Evolutionary conservation across 441 rosid species (phyloP), one percentile per base, ranked within the genome.

Genomic region (Brassica balearica): DNA sequence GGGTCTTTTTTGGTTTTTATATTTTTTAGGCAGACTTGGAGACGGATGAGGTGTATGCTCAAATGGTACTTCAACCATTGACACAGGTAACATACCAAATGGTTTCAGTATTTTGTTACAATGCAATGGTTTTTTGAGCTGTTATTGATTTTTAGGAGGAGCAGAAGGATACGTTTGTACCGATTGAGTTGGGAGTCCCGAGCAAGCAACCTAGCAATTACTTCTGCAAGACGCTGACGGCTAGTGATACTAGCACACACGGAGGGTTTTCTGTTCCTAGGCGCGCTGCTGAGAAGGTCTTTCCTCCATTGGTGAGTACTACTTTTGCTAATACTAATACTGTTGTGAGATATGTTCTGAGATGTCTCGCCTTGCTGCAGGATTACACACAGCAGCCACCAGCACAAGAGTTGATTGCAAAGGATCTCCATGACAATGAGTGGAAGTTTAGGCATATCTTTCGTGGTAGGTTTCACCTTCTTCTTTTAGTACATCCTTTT

Each of bases 191-290:
- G 76, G 94, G 91, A 19, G 72, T 81, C 10, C 86, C 88, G n/a
- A 86, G 89, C 81, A 91, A 91, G 78, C 93, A 89, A 80, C 95
- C 95, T 61, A 87, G 86, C 23, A 91, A 91, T 80, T 91, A 89
- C 79, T 91, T 90, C 71, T 91, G 92, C 48, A 91, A 91, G 78
- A 91, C 89, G n/a, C 76, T 91, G 65, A 91, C 95, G 6, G 95
- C 95, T 12, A 90, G 95, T 84, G 95, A 90, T 78, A 90, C 95
- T 14, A 90, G 95, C 67, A 90, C 95, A 3, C 95, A 90, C 78
- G 95, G 95, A 60, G 95, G 95, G 6, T 91, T 91, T 75, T 91
- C 95, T 17, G 95, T 91, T 77, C 95, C 95, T 77, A 88, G 95
- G 1, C 87, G 95, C 3, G 92, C 95, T 69, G 95, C 95, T 59